Base-by-base conservation (phyloP, 345 rosid genomes). In the Iberis pinnata region DNA sequence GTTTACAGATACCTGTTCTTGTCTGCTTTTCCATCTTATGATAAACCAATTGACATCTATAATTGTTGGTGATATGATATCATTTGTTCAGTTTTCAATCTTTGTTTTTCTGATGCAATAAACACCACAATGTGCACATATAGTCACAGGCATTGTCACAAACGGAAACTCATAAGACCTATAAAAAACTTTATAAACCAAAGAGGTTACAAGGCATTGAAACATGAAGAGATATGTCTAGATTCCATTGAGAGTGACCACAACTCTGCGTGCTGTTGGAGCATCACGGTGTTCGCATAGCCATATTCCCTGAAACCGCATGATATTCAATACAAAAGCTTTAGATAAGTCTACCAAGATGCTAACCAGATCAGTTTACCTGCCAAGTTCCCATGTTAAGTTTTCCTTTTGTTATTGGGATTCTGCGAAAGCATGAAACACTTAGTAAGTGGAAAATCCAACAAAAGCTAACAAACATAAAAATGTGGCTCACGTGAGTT, bases 301-400 rank as follows among this genome's bases (percentile, higher is more conserved):
- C 98, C 96, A 86, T 70, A 90, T 84, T 44, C 96, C 96, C 96
- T 89, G 74, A 64, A 71, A 2, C 25, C 54, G 17, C 43, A 37
- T 43, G 2, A 43, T 56, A 24, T 49, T 48, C 18, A 63, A 18
- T 12, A 57, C 53, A 57, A 65, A 14, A 37, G 60, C 58, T 40
- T 9, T 2, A 42, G 9, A 57, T 32, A 36, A n/a, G n/a, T n/a
- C n/a, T n/a, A n/a, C n/a, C n/a, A n/a, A n/a, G 12, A 27, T 5
- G 32, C 31, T 4, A 60, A 60, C 44, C 25, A 25, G 18, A 18
- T 18, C 6, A 22, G 25, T 29, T 29, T 53, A 84, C 96, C 98
- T 90, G 96, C 98, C 98, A 90, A 33, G 87, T 84, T 67, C 96
- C 98, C 84, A 90, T 82, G 70, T 80, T 84, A 25, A 87, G 95